Base-by-base conservation (phyloP, 768 basidiomycete species). In the Myochromella boudieri region DNA sequence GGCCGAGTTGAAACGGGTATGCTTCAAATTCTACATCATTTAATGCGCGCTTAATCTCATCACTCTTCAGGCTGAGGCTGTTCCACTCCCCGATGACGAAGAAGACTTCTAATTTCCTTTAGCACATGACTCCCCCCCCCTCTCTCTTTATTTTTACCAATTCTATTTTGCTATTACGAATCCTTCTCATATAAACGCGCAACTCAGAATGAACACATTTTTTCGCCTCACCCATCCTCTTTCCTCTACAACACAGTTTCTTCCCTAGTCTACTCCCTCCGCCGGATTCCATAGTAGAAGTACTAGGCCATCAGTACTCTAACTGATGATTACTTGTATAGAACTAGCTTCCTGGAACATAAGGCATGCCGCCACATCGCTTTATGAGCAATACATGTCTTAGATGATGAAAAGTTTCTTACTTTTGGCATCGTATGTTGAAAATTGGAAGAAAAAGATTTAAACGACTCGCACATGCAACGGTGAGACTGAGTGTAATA, bases 11-110 rank as follows among this genome's bases (percentile, higher is more conserved):
- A 69, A 75, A 48, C 63, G 69, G 70, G 90, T 88, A 58, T 51
- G 72, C 8, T 18, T 39, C 11, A 6, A 4, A 9, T 26, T 8
- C 6, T 21, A 2, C 20, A 9, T 28, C 17, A 22, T 21, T 25
- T 11, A 27, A 28, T 21, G 9, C 4, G 15, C 4, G 31, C 11
- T 34, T 18, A 12, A 31, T n/a, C 40, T 29, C 6, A 22, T 32
- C 9, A 21, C 15, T 21, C 18, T 22, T 45, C 44, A 91, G 85
- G 95, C 95, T 49, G 93, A 90, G 62, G 75, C 77, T 52, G 87
- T 94, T 53, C 97, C 97, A 61, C 89, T 99, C 52, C 97, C 97
- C 43, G 97, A 98, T 70, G 97, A 99, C 69, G 97, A 95, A 41
- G 93, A 95, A 47, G 88, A 92, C 56, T 77, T 90, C 60, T 87